These are phyloP conservation scores for Saccharomyces jurei DNA, from an alignment of 805 yeast species.

Conservation along the genomic window DNA sequence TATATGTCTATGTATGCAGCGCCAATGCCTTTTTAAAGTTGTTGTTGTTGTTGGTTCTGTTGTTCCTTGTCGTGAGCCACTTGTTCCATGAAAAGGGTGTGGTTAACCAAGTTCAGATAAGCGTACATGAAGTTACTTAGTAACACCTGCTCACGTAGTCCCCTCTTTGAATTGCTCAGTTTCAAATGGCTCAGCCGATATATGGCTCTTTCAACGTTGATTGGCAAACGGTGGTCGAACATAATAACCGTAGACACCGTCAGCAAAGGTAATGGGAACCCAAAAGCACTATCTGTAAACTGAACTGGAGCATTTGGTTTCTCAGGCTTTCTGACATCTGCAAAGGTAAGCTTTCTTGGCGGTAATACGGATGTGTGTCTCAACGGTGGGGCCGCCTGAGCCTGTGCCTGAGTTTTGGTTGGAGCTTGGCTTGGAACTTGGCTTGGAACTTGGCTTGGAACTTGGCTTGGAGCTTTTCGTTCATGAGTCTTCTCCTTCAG, in stretches of 20 bases:
- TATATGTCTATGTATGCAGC: neutral
- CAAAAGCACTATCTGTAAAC: constrained; percentile 75
- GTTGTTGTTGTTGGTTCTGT: neutral
- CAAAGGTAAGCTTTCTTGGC: constrained; percentile 31
- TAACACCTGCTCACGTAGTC: constrained; percentile 83
- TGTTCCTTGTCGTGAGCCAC: constrained; percentile 31
- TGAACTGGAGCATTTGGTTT: constrained; percentile 50
- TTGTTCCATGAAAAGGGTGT: constrained; percentile 71
- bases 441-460: neutral
- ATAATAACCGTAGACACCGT: constrained; percentile 68
- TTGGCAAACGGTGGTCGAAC: constrained; percentile 82
- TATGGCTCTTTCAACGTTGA: constrained; percentile 93
- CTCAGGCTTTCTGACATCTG: constrained; percentile 30
- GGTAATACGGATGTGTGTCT: constrained; percentile 13
- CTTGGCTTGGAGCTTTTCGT: neutral
- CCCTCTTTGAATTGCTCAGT: constrained; percentile 87
- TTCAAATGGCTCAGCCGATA: constrained; percentile 88
- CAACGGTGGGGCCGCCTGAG: neutral
- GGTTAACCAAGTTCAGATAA: constrained; percentile 88
- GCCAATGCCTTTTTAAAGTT: neutral
- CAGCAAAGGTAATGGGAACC: constrained; percentile 78
- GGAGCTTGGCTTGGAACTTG: neutral
- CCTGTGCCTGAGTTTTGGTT: neutral
- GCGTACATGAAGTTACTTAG: constrained; percentile 97
- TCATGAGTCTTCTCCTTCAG: neutral